Base-by-base conservation (phyloP, 2,329 filamentous ascomycete species). In the Aspergillus arachidicola region DNA sequence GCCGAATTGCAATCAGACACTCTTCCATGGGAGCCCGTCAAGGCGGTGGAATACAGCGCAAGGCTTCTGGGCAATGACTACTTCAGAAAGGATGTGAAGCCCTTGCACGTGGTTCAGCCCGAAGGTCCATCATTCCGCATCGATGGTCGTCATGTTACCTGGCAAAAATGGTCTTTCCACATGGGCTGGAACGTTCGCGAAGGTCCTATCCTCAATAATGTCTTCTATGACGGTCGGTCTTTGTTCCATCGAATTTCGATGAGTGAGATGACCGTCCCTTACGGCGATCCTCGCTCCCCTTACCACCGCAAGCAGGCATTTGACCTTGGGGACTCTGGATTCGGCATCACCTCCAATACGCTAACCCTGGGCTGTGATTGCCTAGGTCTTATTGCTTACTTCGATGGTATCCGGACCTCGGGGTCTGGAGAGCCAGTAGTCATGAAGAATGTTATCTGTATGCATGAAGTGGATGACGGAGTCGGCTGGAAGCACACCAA, bases 401-500 rank as follows among this genome's bases (percentile, higher is more conserved):
- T 91, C 62, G 85, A 86, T 57, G 81, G 41, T 9, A 19, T 57
- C 79, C 6, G 79, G 85, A 30, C 78, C 85, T 45, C 78, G 83
- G 2, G 79, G 81, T 41, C 72, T 81, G 88, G 88, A 36, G 34
- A 36, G 14, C 34, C 34, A 36, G 34, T 36, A 16, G 34, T 36
- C 34, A 36, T 51, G 48, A 30, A 51, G 6, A 1, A 91, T 65
- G 87, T 89, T 6, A 80, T 91, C 60, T 91, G 89, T 69, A 77
- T 91, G 4, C 89, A 91, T 70, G 89, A 91, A 73, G 86, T 90
- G 71, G 89, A 91, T 68, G 85, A 86, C 59, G 89, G 89, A 5
- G 89, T 91, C 48, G 82, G 84, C 7, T 91, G 88, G 87, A 91
- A 91, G 71, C 89, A 91, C 75, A 89, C 87, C 6, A 90, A 91